Evolutionary conservation across 177 flowering plant species (phyloP).

Genomic region (Telopea speciosissima): DNA sequence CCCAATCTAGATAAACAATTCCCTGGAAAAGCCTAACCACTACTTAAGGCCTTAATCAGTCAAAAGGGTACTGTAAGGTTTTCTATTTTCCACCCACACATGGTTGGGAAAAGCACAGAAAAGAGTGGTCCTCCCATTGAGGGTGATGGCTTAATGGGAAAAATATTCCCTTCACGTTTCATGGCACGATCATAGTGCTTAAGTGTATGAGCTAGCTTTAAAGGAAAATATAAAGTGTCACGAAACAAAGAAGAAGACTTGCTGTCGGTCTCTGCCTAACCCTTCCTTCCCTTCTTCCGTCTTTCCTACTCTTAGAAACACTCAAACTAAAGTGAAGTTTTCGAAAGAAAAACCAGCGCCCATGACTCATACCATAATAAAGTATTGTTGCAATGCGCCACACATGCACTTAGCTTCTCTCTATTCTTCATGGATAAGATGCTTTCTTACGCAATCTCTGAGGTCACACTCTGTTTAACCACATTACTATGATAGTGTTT

Average conservation of each 20-base stretch:
- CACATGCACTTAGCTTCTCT: no score
- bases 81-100: not conserved
- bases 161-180: no score
- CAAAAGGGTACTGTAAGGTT: no score
- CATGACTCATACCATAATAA: not conserved
- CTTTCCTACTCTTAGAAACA: not conserved
- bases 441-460: constrained; percentile 27
- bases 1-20: no score
- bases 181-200: no score
- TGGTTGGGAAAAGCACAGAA: not conserved
- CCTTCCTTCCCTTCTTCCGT: not conserved
- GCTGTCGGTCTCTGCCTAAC: not conserved
- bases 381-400: not conserved
- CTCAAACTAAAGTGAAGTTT: not conserved
- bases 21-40: no score
- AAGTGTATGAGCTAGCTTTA: no score
- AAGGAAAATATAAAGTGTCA: no score
- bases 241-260: not conserved
- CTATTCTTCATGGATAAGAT: constrained; percentile 11
- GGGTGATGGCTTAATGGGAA: no score
- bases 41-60: no score
- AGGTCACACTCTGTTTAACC: constrained; percentile 17
- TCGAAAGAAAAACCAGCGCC: not conserved
- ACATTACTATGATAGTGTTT: constrained; percentile 12
- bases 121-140: no score